These are phyloP conservation scores for Xerocomellus intermedius DNA, from an alignment of 768 basidiomycete species.

Conservation along the genomic window DNA sequence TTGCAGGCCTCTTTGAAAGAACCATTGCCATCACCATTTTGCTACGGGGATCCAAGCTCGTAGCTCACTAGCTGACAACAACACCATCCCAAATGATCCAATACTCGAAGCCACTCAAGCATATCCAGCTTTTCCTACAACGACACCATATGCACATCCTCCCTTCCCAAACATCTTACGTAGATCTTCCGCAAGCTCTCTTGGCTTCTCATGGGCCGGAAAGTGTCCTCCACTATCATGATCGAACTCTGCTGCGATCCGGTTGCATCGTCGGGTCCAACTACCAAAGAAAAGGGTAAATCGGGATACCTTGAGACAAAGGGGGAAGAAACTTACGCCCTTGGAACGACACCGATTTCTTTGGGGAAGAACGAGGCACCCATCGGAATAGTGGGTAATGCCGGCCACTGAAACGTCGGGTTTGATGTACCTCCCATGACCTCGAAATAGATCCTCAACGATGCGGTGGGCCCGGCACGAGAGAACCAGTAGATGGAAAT, in stretches of 20 bases:
- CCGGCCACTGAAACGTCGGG: too few relatives aligned
- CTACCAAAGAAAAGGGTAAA: slow-evolving; percentile 24
- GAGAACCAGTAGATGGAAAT: slow-evolving; percentile 60
- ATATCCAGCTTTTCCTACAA: slow-evolving; percentile 46
- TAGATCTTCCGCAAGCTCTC: slow-evolving; percentile 47
- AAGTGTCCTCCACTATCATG: slow-evolving; percentile 60
- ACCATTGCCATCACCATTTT: too few relatives aligned
- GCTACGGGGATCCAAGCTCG: too few relatives aligned
- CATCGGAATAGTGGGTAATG: slow-evolving; percentile 34
- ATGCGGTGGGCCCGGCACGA: slow-evolving; percentile 54
- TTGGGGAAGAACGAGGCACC: slow-evolving; percentile 54
- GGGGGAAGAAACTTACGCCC: slow-evolving; percentile 31
- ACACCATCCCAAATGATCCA: too few relatives aligned
- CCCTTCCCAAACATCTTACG: slow-evolving; percentile 56
- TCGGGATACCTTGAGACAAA: background rate
- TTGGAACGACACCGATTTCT: slow-evolving; percentile 37
- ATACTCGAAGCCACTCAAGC: background rate
- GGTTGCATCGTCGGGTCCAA: slow-evolving; percentile 40
- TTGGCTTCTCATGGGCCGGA: slow-evolving; percentile 52
- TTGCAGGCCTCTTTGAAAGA: too few relatives aligned
- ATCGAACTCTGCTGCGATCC: slow-evolving; percentile 46
- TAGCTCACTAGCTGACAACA: too few relatives aligned
- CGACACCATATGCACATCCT: slow-evolving; percentile 48
- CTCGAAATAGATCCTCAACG: slow-evolving; percentile 61
- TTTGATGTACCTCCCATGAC: background rate